Conservation (phyloP, 2,329 filamentous ascomycete species). For the Polychaeton citri region DNA sequence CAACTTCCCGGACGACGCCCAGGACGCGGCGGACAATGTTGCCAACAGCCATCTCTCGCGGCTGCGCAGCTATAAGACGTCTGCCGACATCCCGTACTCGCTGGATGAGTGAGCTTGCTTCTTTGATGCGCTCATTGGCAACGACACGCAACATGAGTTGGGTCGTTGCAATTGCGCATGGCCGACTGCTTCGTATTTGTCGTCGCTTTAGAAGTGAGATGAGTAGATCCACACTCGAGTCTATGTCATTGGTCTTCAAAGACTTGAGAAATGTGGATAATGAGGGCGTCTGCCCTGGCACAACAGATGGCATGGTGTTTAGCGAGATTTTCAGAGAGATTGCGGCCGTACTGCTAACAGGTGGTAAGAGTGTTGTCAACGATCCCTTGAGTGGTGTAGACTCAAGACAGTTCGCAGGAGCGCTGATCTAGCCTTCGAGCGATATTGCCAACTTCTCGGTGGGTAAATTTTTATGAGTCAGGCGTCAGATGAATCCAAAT, state of each 20-base stretch:
- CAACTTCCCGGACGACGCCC: constrained; percentile 82
- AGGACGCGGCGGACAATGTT: constrained; percentile 88
- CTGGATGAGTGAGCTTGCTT: constrained; percentile 65
- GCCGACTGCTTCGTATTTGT: constrained; percentile 76
- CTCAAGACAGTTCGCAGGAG: too few relatives aligned
- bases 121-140: constrained; percentile 62
- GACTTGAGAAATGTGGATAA: constrained; percentile 68
- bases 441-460: too few relatives aligned
- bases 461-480: too few relatives aligned
- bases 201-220: constrained; percentile 78
- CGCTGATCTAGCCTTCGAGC: too few relatives aligned
- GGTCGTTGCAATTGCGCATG: constrained; percentile 82
- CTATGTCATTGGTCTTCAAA: constrained; percentile 60
- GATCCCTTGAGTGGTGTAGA: too few relatives aligned
- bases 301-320: constrained; percentile 43
- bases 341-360: too few relatives aligned
- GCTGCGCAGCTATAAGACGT: constrained; percentile 68
- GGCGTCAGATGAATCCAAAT: too few relatives aligned
- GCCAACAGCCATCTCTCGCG: constrained; percentile 79
- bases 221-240: constrained; percentile 70
- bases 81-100: constrained; percentile 68
- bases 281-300: constrained; percentile 51
- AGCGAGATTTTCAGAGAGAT: not conserved
- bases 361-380: too few relatives aligned
- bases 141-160: constrained; percentile 81